phyloP scores from a whole-genome alignment of 331 rosid genomes.

The Spiraea crenata region DNA sequence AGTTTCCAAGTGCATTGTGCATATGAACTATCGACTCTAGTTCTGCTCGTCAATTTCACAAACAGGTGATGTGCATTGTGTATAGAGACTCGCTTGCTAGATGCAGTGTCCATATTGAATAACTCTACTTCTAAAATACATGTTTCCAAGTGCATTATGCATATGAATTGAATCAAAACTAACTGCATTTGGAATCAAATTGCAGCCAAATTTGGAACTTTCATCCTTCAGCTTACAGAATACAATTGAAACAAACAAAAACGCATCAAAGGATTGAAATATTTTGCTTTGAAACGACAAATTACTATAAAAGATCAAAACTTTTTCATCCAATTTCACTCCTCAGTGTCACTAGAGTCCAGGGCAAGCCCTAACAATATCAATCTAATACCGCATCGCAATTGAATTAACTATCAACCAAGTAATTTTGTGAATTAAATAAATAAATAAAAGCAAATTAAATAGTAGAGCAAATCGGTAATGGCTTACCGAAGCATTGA shows the following conservation, averaged over 20 bases:
- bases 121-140: not conserved
- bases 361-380: not conserved
- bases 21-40: not conserved
- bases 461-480: conserved; percentile 1
- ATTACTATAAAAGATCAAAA: no score
- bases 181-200: no score
- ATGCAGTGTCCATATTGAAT: not conserved
- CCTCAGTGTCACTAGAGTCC: not conserved
- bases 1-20: no score
- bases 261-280: no score
- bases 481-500: conserved; percentile 50
- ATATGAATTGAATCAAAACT: not conserved
- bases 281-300: no score
- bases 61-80: not conserved
- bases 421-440: not conserved
- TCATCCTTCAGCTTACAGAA: no score
- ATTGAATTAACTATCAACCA: not conserved
- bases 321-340: not conserved
- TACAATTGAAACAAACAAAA: no score
- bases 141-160: not conserved
- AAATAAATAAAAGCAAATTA: not conserved
- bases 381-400: not conserved
- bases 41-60: not conserved
- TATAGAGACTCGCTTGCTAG: not conserved
- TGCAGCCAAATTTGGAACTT: no score